Base-by-base conservation (phyloP, 768 basidiomycete genomes). In the Lepiota subincarnata region DNA sequence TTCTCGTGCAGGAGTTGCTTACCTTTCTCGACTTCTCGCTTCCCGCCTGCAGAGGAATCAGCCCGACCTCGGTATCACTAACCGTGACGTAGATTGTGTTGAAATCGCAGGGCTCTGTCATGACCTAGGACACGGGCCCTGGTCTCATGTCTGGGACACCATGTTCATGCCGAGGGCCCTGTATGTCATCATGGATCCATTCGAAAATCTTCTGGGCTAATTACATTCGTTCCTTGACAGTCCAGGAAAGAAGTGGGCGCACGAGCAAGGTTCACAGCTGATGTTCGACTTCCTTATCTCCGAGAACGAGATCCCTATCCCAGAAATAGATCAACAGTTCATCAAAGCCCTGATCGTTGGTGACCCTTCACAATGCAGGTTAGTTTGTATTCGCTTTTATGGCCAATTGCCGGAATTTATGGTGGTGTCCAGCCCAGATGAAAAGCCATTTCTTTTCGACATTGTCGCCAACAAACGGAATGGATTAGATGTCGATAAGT, bases 401-500 rank as follows among this genome's bases (percentile, higher is more conserved):
- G 26, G 45, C 16, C 14, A 10, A 35, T 39, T 16, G 35, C n/a
- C 28, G 5, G 8, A 20, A 49, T 37, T 8, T 20, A 26, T 4
- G 5, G 22, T 50, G n/a, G 31, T 50, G 47, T 22, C n/a, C 52
- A 70, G 74, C 43, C 60, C 69, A 0, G 62, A 71, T 13, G 86
- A 85, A 63, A 91, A 91, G 66, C 66, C 70, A 0, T 92, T 88
- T 60, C 67, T 93, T 2, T 93, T 92, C 61, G 87, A 92, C 50
- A 92, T 93, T 47, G 87, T 93, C 2, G 84, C 89, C 0, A 93
- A 93, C 68, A 79, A 79, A 64, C 72, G 81, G 6, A 92, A 92
- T 56, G 91, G 91, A 0, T 73, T 93, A 3, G 91, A 93, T 60
- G 90, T 93, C 4, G 90, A 93, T 74, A 92, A 92, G 89, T 88